Conservation (phyloP, 805 yeast genomes). For the Komagataella pastoris region DNA sequence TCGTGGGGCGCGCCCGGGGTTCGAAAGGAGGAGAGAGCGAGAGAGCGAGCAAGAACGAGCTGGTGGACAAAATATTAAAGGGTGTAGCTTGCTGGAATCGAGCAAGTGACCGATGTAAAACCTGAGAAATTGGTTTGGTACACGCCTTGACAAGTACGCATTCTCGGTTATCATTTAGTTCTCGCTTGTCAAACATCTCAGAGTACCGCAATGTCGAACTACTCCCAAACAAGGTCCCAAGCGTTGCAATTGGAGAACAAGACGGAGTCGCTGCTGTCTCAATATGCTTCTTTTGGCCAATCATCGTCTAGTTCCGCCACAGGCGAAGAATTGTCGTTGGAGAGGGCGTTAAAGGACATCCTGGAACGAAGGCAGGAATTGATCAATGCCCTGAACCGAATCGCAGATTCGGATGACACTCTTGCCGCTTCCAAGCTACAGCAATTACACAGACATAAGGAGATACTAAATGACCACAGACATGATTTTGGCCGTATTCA, state of each 20-base stretch:
- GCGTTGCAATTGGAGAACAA: conserved; percentile 61
- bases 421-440: conserved; percentile 64
- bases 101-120: not conserved
- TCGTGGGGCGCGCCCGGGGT: not conserved
- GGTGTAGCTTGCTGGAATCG: not conserved
- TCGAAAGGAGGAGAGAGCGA: not conserved
- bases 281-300: conserved; percentile 40
- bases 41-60: not conserved
- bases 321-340: conserved; percentile 31
- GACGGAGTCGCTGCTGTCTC: conserved; percentile 38
- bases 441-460: conserved; percentile 75
- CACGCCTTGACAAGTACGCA: not conserved
- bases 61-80: not conserved
- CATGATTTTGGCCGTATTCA: conserved; percentile 47
- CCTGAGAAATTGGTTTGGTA: not conserved
- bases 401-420: conserved; percentile 40
- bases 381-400: conserved; percentile 34
- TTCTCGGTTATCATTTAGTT: not conserved
- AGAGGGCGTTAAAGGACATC: conserved; percentile 33
- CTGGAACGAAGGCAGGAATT: conserved; percentile 42
- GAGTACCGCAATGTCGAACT: conserved; percentile 14
- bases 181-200: not conserved
- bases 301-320: conserved; percentile 33
- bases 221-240: conserved; percentile 56
- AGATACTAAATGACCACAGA: conserved; percentile 58